These are phyloP conservation scores for Hanseniaspora lachancei DNA, from an alignment of 805 yeast genomes.

Conservation along the genomic window DNA sequence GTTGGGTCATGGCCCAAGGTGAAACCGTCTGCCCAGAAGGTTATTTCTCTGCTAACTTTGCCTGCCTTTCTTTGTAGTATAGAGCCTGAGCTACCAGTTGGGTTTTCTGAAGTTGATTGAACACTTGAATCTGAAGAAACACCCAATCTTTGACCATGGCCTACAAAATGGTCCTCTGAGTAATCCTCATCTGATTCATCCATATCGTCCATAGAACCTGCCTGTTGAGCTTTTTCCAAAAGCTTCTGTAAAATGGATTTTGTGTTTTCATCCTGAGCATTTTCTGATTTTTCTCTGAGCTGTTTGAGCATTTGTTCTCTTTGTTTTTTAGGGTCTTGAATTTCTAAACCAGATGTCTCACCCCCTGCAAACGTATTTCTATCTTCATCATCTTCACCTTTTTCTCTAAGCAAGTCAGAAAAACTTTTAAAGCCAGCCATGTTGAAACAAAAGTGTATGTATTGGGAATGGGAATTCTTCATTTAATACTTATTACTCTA, in stretches of 20 bases:
- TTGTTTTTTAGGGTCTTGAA: conserved; percentile 53
- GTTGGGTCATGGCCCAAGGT: conserved; percentile 60
- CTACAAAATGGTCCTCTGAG: conserved; percentile 28
- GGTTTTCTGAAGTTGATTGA: conserved; percentile 26
- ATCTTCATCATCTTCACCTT: conserved; percentile 39
- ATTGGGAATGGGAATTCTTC: too few species aligned
- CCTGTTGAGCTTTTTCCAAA: conserved; percentile 54
- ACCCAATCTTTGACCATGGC: conserved; percentile 34
- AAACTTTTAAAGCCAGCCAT: conserved; percentile 30
- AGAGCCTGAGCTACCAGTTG: conserved; percentile 14
- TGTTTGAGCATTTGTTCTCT: conserved; percentile 18
- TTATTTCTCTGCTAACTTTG: conserved; percentile 65
- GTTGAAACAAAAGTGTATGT: too few species aligned
- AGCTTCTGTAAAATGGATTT: conserved; percentile 40
- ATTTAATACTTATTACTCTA: too few species aligned
- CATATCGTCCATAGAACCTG: conserved; percentile 37
- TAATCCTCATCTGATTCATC: conserved; percentile 18
- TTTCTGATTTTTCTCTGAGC: conserved; percentile 11
- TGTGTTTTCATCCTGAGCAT: conserved; percentile 19
- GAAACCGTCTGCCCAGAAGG: conserved; percentile 95
- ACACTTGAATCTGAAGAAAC: conserved; percentile 20
- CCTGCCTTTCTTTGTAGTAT: conserved; percentile 23
- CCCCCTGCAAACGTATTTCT: conserved; percentile 54
- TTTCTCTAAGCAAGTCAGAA: conserved; percentile 28
- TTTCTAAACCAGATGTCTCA: conserved; percentile 66